phyloP scores from a whole-genome alignment of 371 early-diverging fungal species.

The Apophysomyces variabilis region DNA sequence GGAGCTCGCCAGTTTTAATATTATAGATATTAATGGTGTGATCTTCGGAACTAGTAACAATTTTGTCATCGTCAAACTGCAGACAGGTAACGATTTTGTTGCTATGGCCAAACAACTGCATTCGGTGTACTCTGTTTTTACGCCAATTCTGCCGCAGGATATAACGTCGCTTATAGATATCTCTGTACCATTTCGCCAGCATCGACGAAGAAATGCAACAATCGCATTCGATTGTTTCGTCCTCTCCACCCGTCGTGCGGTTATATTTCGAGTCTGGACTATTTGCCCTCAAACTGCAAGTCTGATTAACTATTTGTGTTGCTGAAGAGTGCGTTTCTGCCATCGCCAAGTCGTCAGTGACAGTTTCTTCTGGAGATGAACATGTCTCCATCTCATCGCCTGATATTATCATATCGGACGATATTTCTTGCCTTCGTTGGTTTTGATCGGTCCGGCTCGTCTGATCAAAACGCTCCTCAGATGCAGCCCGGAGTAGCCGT shows the following conservation, averaged over 20 bases:
- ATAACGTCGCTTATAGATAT: conserved; percentile 74
- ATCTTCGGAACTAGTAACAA: conserved; percentile 93
- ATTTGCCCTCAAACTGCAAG: not conserved
- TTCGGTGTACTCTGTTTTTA: conserved; percentile 69
- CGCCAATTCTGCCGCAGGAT: conserved; percentile 83
- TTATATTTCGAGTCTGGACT: not conserved
- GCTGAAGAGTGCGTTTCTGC: not conserved
- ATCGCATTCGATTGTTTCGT: not conserved
- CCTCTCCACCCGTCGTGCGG: not conserved
- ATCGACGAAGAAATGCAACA: not conserved
- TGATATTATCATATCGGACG: not conserved
- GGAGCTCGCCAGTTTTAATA: conserved; percentile 72
- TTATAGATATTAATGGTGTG: conserved; percentile 87
- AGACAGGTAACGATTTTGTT: conserved; percentile 92
- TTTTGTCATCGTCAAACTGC: conserved; percentile 92
- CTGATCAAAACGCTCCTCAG: not conserved
- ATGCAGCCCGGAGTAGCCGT: not conserved
- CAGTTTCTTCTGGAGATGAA: not conserved
- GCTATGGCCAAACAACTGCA: conserved; percentile 81
- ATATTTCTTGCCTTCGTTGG: not conserved
- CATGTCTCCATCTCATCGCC: not conserved
- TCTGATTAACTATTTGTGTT: not conserved
- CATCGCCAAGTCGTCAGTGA: not conserved
- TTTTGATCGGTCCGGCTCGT: not conserved
- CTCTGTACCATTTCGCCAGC: conserved; percentile 34